A percentile compares a stretch with the other conserved stretches of the same genome.
These are phyloP conservation scores for Ascochyta rabiei DNA, from an alignment of 2,329 filamentous ascomycete genomes.

Conservation along the genomic window DNA sequence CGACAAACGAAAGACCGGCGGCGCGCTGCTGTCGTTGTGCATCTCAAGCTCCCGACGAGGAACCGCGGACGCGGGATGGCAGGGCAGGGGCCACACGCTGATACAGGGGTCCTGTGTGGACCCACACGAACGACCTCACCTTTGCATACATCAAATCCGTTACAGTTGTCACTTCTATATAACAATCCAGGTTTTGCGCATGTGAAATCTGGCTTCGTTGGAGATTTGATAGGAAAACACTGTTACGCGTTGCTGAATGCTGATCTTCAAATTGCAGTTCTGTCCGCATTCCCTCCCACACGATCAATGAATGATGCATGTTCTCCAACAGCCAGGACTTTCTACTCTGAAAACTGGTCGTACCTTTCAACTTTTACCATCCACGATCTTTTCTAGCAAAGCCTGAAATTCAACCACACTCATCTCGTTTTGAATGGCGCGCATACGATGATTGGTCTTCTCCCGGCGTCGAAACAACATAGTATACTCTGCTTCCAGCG, in stretches of 20 bases:
- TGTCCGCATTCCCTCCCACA: background rate
- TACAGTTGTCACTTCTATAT: background rate
- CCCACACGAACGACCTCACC: background rate
- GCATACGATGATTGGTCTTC: background rate
- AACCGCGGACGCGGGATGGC: constrained; percentile 9
- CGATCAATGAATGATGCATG: background rate
- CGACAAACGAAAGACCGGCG: background rate
- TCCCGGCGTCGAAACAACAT: background rate
- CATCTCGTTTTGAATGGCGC: background rate
- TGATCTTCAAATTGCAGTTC: too few species aligned
- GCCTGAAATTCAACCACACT: background rate
- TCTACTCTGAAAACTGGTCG: too few species aligned
- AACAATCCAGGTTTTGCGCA: background rate
- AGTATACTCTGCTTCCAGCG: background rate
- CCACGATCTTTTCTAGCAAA: background rate
- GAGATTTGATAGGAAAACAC: background rate
- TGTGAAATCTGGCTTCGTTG: background rate
- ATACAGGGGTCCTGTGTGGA: constrained; percentile 10
- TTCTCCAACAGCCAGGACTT: background rate
- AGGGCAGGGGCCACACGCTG: constrained; percentile 9
- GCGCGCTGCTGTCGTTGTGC: constrained; percentile 5
- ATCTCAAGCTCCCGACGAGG: constrained; percentile 13
- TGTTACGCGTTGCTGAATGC: too few species aligned
- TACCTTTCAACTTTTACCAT: background rate
- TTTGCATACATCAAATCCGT: background rate